These are phyloP conservation scores for Wickerhamomyces xylosicus DNA, from an alignment of 805 yeast genomes.

Conservation along the genomic window DNA sequence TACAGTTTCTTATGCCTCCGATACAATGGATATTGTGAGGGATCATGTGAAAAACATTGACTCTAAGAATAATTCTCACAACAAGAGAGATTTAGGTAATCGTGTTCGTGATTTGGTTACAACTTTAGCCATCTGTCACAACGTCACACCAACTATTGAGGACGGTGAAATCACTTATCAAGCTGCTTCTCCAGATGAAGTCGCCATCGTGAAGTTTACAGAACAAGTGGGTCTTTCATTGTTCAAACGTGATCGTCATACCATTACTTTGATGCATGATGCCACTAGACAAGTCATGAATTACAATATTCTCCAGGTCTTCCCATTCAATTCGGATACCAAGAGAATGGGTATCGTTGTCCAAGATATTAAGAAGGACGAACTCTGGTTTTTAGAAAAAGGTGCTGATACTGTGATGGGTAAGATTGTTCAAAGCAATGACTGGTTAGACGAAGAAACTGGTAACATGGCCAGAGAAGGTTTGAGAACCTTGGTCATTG, in stretches of 20 bases:
- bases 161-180: slow-evolving; percentile 75
- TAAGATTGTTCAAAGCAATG: slow-evolving; percentile 70
- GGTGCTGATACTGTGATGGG: slow-evolving; percentile 97
- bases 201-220: slow-evolving; percentile 91
- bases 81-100: slow-evolving; percentile 59
- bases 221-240: slow-evolving; percentile 77
- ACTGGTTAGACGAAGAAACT: slow-evolving; percentile 97
- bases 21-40: slow-evolving; percentile 80
- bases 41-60: slow-evolving; percentile 40
- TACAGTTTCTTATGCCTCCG: slow-evolving; percentile 83
- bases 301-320: slow-evolving; percentile 67
- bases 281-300: slow-evolving; percentile 38
- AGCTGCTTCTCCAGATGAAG: slow-evolving; percentile 98
- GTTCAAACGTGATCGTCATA: slow-evolving; percentile 70
- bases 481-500: slow-evolving; percentile 86
- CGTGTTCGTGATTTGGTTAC: slow-evolving; percentile 73
- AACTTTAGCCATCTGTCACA: slow-evolving; percentile 91
- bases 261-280: slow-evolving; percentile 58
- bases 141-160: slow-evolving; percentile 88
- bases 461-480: slow-evolving; percentile 99
- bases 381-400: slow-evolving; percentile 77
- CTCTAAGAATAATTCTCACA: slow-evolving; percentile 15
- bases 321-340: slow-evolving; percentile 93
- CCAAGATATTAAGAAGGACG: slow-evolving; percentile 49
- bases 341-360: slow-evolving; percentile 94